Conservation (phyloP, 345 rosid genomes). For the Populus euphratica region DNA sequence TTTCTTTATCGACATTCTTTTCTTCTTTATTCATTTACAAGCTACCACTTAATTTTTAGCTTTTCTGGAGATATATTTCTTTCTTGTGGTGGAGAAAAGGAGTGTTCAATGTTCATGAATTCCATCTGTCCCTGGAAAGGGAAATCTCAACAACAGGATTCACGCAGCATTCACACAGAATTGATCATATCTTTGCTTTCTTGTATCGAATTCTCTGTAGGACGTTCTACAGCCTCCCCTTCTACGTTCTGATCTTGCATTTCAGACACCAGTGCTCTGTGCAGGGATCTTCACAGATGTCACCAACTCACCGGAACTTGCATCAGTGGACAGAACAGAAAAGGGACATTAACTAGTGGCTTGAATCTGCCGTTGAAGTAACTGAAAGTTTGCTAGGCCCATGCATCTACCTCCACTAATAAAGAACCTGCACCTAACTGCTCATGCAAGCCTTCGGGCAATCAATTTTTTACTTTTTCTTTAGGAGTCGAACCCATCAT, state of each 20-base stretch:
- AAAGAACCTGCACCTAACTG: no score
- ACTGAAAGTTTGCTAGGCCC: neutral
- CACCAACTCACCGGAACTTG: neutral
- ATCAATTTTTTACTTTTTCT: neutral
- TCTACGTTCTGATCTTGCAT: neutral
- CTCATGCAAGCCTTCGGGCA: neutral
- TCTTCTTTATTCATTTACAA: neutral
- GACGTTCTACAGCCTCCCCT: neutral
- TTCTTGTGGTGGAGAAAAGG: slow-evolving; percentile 31
- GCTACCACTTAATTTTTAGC: slow-evolving; percentile 9
- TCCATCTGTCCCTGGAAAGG: slow-evolving; percentile 22
- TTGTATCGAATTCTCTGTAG: neutral
- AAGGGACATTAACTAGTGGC: neutral
- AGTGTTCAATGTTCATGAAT: slow-evolving; percentile 5
- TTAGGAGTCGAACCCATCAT: neutral
- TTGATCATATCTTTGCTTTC: neutral
- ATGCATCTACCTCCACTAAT: no score
- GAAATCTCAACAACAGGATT: neutral
- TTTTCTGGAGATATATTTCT: neutral
- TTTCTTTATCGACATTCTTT: no score
- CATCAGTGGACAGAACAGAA: neutral
- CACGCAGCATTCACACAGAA: neutral
- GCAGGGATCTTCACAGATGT: neutral
- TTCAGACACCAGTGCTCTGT: no score
- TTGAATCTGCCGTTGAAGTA: neutral